phyloP scores from a whole-genome alignment of 192 early-diverging fungal genomes.

The Martensiomyces pterosporus region DNA sequence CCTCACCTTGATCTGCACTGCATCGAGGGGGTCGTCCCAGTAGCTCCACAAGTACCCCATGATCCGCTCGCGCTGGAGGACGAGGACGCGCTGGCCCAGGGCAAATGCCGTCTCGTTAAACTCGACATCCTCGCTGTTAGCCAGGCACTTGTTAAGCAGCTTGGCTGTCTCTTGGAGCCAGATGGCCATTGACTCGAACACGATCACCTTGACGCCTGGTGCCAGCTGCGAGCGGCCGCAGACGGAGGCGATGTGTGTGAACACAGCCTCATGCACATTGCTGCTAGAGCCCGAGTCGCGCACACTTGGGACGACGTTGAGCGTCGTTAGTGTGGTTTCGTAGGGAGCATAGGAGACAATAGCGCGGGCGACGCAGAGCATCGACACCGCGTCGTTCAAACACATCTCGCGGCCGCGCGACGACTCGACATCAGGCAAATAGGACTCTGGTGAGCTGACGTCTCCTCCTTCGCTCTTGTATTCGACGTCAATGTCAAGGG shows the following conservation, averaged over 20 bases:
- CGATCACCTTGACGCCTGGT: conserved; percentile 62
- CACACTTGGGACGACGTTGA: conserved; percentile 16
- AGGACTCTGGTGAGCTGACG: background rate
- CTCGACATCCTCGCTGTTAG: background rate
- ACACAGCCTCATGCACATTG: conserved; percentile 58
- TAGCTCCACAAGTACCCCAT: conserved; percentile 72
- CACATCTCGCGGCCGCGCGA: conserved; percentile 14
- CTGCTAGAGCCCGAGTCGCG: conserved; percentile 11
- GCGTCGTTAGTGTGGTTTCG: conserved; percentile 24
- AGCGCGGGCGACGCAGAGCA: conserved; percentile 47
- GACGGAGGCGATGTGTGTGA: conserved; percentile 57
- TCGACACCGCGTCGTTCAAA: conserved; percentile 44
- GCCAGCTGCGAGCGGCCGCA: conserved; percentile 61
- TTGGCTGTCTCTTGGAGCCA: conserved; percentile 62
- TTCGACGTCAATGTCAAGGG: conserved; percentile 17
- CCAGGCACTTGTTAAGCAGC: conserved; percentile 33
- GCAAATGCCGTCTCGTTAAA: conserved; percentile 20
- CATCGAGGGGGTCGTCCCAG: conserved; percentile 86
- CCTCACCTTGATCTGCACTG: conserved; percentile 68
- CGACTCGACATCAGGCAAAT: conserved; percentile 12
- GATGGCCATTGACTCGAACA: conserved; percentile 70
- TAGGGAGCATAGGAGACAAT: conserved; percentile 34
- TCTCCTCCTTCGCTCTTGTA: background rate
- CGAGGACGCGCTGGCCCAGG: conserved; percentile 41
- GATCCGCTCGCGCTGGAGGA: conserved; percentile 53